These are phyloP conservation scores for Sporothrix pallida DNA, from an alignment of 2,329 filamentous ascomycete genomes.

Conservation along the genomic window DNA sequence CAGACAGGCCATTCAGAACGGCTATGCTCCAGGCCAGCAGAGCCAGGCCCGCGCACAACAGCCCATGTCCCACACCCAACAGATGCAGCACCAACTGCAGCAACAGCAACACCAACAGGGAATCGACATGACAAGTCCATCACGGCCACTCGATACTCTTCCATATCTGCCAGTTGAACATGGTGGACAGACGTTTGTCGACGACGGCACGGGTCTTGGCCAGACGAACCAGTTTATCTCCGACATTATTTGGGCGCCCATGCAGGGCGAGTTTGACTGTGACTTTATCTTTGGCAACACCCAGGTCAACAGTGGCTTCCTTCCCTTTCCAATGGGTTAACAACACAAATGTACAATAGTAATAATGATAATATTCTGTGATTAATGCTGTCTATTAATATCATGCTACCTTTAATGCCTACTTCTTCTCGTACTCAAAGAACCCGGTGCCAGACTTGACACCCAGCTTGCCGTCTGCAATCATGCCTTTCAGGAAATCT, in stretches of 20 bases:
- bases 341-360: background rate
- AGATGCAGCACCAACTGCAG: background rate
- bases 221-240: constrained; percentile 22
- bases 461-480: constrained; percentile 7
- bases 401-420: background rate
- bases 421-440: background rate
- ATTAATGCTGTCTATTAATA: background rate
- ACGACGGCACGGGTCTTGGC: background rate
- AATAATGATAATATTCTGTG: background rate
- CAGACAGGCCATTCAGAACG: background rate
- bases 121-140: background rate
- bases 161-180: background rate
- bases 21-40: background rate
- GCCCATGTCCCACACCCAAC: background rate
- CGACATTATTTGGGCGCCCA: constrained; percentile 27
- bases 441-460: constrained; percentile 17
- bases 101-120: background rate
- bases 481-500: background rate
- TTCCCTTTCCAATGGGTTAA: constrained; percentile 3
- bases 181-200: background rate
- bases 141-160: background rate
- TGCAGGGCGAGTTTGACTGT: constrained; percentile 23
- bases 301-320: background rate
- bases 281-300: constrained; percentile 28
- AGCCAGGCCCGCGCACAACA: background rate